phyloP scores from a whole-genome alignment of 2,329 filamentous ascomycete species.

The Thelonectria olida region DNA sequence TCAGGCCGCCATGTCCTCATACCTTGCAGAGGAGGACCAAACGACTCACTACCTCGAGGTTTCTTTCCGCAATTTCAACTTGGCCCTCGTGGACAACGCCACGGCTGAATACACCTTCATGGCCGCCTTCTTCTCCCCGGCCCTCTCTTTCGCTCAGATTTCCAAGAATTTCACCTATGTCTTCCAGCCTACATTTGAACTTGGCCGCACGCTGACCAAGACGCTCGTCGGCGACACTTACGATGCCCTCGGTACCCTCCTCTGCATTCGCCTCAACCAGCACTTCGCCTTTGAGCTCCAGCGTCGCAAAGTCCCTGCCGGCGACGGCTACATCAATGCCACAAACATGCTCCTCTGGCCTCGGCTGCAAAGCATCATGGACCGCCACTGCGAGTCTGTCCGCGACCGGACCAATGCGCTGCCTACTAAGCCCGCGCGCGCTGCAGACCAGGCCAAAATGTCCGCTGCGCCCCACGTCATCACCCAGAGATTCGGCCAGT shows the following conservation, averaged over 20 bases:
- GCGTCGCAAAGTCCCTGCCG: slow-evolving; percentile 85
- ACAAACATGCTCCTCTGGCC: slow-evolving; percentile 98
- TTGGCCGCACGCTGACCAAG: slow-evolving; percentile 81
- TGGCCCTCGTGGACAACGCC: slow-evolving; percentile 92
- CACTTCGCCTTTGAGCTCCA: slow-evolving; percentile 95
- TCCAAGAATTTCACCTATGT: slow-evolving; percentile 87
- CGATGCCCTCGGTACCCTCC: slow-evolving; percentile 85
- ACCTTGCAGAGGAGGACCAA: slow-evolving; percentile 91
- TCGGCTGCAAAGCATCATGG: slow-evolving; percentile 92
- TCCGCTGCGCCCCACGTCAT: slow-evolving; percentile 89
- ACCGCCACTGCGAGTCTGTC: slow-evolving; percentile 89
- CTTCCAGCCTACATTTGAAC: slow-evolving; percentile 88
- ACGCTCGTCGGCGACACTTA: slow-evolving; percentile 78
- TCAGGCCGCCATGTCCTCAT: slow-evolving; percentile 82
- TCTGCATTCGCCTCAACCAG: slow-evolving; percentile 94
- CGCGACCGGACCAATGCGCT: slow-evolving; percentile 67
- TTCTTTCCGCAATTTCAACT: slow-evolving; percentile 93
- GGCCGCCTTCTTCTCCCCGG: slow-evolving; percentile 85
- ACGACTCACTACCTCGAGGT: slow-evolving; percentile 86
- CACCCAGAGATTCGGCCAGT: slow-evolving; percentile 94
- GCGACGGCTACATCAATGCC: slow-evolving; percentile 91
- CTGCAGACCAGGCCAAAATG: slow-evolving; percentile 66
- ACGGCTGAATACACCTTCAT: slow-evolving; percentile 96
- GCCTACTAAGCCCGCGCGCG: slow-evolving; percentile 55
- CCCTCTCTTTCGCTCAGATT: slow-evolving; percentile 78